Base-by-base conservation (phyloP, 345 rosid genomes). In the Populus alba region DNA sequence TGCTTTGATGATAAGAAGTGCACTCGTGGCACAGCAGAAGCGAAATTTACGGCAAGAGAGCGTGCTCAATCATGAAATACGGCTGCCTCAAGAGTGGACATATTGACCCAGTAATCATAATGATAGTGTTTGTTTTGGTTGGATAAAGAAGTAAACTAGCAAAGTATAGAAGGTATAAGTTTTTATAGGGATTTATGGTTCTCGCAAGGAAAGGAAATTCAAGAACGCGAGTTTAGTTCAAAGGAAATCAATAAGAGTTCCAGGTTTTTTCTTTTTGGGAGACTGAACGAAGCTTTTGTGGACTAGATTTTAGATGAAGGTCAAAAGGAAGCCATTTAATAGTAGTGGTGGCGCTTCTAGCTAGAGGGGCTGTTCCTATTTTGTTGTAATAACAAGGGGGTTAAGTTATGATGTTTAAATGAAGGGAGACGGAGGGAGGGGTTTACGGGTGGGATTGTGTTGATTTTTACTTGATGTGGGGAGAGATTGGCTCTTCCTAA, bases 31-130 rank as follows among this genome's bases (percentile, higher is more conserved):
- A 10, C 79, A 84, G 63, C 87, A 88, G 70, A 83, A 76, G 43
- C 45, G 85, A 41, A 72, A 65, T 33, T 29, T 79, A 18, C 77
- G 80, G 66, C 69, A 75, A 7, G 89, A 80, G 2, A 74, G 73
- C 39, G 59, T 68, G 3, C 33, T 82, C 49, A 83, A 49, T 67
- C 85, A 87, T 63, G 92, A 88, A 73, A 45, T 80, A 76, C 81
- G 74, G 39, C 82, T 93, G 38, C 97, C 91, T 20, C 88, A 89
- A 63, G 95, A 93, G 55, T 90, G 95, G 94, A 88, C 84, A 2
- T 92, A 92, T 61, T 88, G 86, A 69, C 45, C 31, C 62, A 11
- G 8, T 10, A 33, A 69, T 69, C 6, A 9, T 66, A 38, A 15
- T 66, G 2, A 16, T 71, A 20, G 23, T 55, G 41, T 10, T 53